Percentiles rank a stretch among this genome's conserved stretches.
These are phyloP conservation scores for Arctostaphylos glauca DNA, from an alignment of 148 eudicot species.

Conservation along the genomic window DNA sequence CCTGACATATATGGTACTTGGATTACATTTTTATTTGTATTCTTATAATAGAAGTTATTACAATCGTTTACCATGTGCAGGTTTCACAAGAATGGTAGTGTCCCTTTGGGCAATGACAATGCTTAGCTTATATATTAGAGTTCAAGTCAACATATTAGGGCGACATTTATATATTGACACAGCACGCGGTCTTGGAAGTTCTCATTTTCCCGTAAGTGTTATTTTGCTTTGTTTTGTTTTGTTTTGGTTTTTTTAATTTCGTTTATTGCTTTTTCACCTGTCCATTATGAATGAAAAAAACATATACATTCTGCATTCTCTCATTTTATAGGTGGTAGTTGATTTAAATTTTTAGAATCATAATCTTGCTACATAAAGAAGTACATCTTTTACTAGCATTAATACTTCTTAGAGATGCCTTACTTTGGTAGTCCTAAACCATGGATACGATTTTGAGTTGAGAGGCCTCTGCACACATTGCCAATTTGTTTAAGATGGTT, in stretches of 20 bases:
- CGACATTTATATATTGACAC: conserved; percentile 90
- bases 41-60: neutral
- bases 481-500: too few relatives aligned
- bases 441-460: too few relatives aligned
- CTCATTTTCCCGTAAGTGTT: conserved; percentile 60
- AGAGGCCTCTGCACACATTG: too few relatives aligned
- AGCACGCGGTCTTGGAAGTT: conserved; percentile 69
- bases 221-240: neutral
- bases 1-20: neutral
- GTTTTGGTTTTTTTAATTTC: neutral
- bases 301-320: neutral
- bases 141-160: conserved; percentile 95
- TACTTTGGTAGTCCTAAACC: neutral
- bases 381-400: neutral
- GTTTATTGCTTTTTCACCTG: neutral
- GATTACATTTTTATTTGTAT: neutral
- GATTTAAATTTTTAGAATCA: neutral
- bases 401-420: neutral
- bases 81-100: conserved; percentile 76
- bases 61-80: conserved; percentile 34
- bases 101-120: conserved; percentile 80
- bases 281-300: neutral
- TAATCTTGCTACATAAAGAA: too few relatives aligned
- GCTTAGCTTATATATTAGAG: conserved; percentile 82
- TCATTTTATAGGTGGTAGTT: neutral